Conservation (phyloP, 2,329 filamentous ascomycete genomes). For the Tolypocladium cylindrosporum region DNA sequence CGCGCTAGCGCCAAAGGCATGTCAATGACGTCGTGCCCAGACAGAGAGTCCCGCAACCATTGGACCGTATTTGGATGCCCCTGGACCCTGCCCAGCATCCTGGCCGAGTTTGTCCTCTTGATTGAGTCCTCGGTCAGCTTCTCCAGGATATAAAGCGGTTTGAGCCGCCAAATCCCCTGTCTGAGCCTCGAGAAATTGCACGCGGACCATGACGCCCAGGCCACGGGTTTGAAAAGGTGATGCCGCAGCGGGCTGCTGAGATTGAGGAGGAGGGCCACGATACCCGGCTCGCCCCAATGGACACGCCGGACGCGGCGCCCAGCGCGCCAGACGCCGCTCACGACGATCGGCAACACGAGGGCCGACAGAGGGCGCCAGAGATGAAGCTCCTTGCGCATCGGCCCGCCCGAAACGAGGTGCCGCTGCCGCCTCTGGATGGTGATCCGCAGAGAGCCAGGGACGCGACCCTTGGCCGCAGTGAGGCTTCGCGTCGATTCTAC, state of each 20-base stretch:
- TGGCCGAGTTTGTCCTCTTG: neutral
- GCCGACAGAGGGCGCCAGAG: neutral
- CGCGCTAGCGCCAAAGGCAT: neutral
- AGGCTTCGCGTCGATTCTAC: conserved; percentile 17
- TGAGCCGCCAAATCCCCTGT: neutral
- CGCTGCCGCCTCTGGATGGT: neutral
- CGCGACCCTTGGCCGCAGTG: neutral
- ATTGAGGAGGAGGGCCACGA: neutral
- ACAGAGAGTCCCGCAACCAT: neutral
- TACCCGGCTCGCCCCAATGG: neutral
- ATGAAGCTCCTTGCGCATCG: neutral
- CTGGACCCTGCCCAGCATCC: neutral
- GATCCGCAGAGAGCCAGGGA: neutral
- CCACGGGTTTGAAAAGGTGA: neutral
- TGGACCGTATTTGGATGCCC: neutral
- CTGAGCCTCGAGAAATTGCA: neutral
- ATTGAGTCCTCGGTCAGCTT: neutral
- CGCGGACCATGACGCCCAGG: neutral
- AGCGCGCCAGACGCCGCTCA: neutral
- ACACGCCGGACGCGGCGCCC: neutral
- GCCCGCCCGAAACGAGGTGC: neutral
- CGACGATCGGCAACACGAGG: neutral
- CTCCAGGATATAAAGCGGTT: neutral
- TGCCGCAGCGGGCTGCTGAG: neutral
- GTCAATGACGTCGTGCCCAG: neutral